A percentile compares a stretch with the other conserved stretches of the same genome.
phyloP scores from a whole-genome alignment of 1,284 basidiomycete genomes.

The Pseudozyma flocculosa region DNA sequence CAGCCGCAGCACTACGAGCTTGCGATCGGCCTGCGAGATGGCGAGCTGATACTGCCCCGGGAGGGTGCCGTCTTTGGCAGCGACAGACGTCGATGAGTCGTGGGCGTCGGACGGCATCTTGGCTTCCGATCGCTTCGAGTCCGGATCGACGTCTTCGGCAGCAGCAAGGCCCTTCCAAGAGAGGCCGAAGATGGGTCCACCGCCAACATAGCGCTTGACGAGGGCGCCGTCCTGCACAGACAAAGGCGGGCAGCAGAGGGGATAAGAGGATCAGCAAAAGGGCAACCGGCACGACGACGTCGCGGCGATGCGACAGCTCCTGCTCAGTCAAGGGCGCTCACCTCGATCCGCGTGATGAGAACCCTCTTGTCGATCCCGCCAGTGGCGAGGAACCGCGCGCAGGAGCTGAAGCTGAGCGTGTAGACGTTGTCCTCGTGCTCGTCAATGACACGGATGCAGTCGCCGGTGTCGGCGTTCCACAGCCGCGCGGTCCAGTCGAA shows the following conservation, averaged over 20 bases:
- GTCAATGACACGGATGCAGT: conserved; percentile 48
- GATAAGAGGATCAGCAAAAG: no score
- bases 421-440: conserved; percentile 53
- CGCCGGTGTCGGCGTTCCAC: conserved; percentile 55
- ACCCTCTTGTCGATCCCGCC: conserved; percentile 54
- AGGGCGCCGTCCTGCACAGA: conserved; percentile 20
- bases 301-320: no score
- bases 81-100: conserved; percentile 11
- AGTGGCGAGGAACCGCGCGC: conserved; percentile 51
- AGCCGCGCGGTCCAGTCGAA: conserved; percentile 54
- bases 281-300: no score
- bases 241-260: no score
- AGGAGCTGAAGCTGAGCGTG: conserved; percentile 51
- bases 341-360: conserved; percentile 41
- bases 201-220: conserved; percentile 38
- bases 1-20: conserved; percentile 46
- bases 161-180: conserved; percentile 24
- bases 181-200: conserved; percentile 38
- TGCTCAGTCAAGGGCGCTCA: not conserved
- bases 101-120: conserved; percentile 5
- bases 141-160: conserved; percentile 11
- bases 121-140: conserved; percentile 29
- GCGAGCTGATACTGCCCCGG: conserved; percentile 40
- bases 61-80: conserved; percentile 8
- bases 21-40: conserved; percentile 48